Evolutionary conservation across 441 rosid species (phyloP), one percentile per base, ranked within the genome.

Genomic region (Hypseocharis bilobata): DNA sequence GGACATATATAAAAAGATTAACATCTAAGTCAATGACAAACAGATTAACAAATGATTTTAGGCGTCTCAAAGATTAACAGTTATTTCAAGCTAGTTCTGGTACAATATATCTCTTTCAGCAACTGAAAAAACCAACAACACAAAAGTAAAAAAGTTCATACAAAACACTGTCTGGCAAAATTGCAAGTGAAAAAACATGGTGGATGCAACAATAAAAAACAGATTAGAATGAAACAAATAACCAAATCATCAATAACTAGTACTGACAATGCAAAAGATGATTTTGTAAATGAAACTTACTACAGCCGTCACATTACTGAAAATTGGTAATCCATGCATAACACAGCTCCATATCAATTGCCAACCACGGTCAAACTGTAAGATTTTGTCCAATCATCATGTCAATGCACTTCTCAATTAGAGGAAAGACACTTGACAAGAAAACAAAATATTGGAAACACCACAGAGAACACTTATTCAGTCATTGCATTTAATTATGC

Each of bases 351-450:
- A 93, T 73, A 91, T 78, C 70, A 77, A 76, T 56, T 84, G 89
- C 99, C 97, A 91, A 70, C 91, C 86, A 63, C 68, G 70, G 65
- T 78, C 76, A 65, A 82, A 71, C 99, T 90, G 90, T 81, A 84
- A 60, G 52, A 40, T 34, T 42, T 62, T 66, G 45, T 51, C 76
- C 68, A 76, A 61, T 36, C 20, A 66, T 29, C 30, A 77, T 29
- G 64, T 65, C 62, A 76, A 58, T 16, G 49, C 42, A 29, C 36
- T 42, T 72, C 66, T 64, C 62, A 78, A 54, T 51, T 65, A 69
- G 66, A 47, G 54, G 11, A 40, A 76, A 74, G 19, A 74, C 36
- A 40, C 58, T 58, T 25, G 20, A 36, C 27, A 45, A 58, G 28
- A 52, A 34, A 67, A 64, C 32, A 52, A 34, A 67, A 64, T 28